phyloP scores from a whole-genome alignment of 2,329 filamentous ascomycete species.

The Apiospora saccharicola region DNA sequence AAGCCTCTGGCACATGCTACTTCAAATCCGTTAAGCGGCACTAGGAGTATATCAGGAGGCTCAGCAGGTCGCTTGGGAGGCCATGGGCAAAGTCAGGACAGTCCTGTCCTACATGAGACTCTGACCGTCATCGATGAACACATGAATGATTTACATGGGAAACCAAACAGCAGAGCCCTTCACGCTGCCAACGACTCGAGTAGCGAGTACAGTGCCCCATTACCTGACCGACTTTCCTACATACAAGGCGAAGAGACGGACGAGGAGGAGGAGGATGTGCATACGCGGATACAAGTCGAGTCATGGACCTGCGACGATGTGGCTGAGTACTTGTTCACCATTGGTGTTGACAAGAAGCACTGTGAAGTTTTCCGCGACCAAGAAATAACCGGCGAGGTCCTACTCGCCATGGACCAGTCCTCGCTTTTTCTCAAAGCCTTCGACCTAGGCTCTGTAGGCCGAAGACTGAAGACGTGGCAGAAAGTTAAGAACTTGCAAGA shows the following conservation, averaged over 20 bases:
- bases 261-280: conserved; percentile 82
- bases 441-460: conserved; percentile 88
- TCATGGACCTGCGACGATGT: conserved; percentile 83
- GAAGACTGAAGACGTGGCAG: conserved; percentile 93
- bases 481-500: conserved; percentile 93
- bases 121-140: conserved; percentile 97
- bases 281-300: conserved; percentile 76
- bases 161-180: conserved; percentile 59
- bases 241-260: conserved; percentile 95
- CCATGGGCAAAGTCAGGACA: conserved; percentile 57
- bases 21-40: conserved; percentile 24
- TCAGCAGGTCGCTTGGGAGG: conserved; percentile 43
- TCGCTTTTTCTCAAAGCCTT: conserved; percentile 96
- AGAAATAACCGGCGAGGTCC: conserved; percentile 92
- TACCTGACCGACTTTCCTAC: conserved; percentile 82
- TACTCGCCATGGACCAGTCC: conserved; percentile 93
- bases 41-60: conserved; percentile 37
- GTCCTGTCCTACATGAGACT: conserved; percentile 85
- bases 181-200: conserved; percentile 76
- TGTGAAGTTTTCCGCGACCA: conserved; percentile 96
- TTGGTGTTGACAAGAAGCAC: conserved; percentile 86
- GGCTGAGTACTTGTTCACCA: conserved; percentile 85
- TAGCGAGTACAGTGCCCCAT: conserved; percentile 86
- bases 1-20: conserved; percentile 41
- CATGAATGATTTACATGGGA: conserved; percentile 81